A percentile compares a stretch with the other conserved stretches of the same genome.
Evolutionary conservation across 192 early-diverging fungal species (phyloP).

Genomic region (Linnemannia elongata): DNA sequence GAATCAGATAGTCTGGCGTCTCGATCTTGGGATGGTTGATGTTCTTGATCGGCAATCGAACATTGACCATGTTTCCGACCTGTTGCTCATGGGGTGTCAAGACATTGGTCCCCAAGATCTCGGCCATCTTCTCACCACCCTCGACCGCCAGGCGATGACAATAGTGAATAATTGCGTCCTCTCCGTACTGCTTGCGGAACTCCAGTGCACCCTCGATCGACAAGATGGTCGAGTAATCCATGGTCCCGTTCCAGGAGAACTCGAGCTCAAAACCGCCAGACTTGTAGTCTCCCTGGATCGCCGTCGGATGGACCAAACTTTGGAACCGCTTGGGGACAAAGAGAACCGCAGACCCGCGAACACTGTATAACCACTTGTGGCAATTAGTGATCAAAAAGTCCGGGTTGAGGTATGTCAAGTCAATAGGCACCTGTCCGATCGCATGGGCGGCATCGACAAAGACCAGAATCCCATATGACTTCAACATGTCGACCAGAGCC

Average conservation of each 20-base stretch:
- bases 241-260: constrained; percentile 66
- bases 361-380: constrained; percentile 78
- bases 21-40: constrained; percentile 39
- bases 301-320: constrained; percentile 56
- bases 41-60: constrained; percentile 63
- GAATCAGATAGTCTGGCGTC: constrained; percentile 30
- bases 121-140: constrained; percentile 67
- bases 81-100: constrained; percentile 63
- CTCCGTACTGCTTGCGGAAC: constrained; percentile 66
- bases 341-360: constrained; percentile 66
- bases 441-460: constrained; percentile 78
- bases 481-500: constrained; percentile 50
- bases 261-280: constrained; percentile 54
- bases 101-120: constrained; percentile 70
- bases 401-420: constrained; percentile 65
- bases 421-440: constrained; percentile 75
- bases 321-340: constrained; percentile 66
- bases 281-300: constrained; percentile 61
- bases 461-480: constrained; percentile 64
- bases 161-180: constrained; percentile 68
- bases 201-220: constrained; percentile 60
- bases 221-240: constrained; percentile 56
- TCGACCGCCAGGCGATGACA: constrained; percentile 64
- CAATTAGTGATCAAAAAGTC: constrained; percentile 79
- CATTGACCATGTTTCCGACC: constrained; percentile 71